Evolutionary conservation across 1,139 yeast genomes (phyloP).

Genomic region (Diutina neorugosa): DNA sequence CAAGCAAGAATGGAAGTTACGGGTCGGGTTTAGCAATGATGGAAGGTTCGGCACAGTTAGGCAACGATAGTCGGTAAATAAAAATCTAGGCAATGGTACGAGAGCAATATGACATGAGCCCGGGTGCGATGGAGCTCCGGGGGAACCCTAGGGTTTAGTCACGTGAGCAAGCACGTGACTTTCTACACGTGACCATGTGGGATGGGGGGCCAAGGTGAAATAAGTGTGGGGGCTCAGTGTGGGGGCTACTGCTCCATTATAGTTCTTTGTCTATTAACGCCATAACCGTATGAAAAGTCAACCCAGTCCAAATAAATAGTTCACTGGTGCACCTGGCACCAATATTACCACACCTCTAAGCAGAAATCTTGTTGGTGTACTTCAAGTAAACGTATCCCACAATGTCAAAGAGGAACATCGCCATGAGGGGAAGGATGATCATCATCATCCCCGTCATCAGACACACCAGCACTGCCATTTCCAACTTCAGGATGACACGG

Average conservation of each 20-base stretch:
- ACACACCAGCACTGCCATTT: not conserved
- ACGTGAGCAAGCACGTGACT: not conserved
- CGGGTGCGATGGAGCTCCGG: too few relatives aligned
- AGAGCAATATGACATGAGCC: too few relatives aligned
- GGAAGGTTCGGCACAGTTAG: too few relatives aligned
- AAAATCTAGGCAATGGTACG: too few relatives aligned
- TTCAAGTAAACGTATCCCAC: constrained; percentile 1
- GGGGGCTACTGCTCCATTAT: not conserved
- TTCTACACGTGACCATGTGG: not conserved
- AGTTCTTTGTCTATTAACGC: not conserved
- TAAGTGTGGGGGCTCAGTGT: not conserved
- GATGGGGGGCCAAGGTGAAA: not conserved
- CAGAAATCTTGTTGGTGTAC: not conserved
- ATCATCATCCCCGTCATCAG: constrained; percentile 1
- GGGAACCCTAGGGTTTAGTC: too few relatives aligned
- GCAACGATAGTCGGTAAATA: too few relatives aligned
- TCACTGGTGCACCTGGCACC: not conserved
- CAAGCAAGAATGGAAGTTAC: too few relatives aligned
- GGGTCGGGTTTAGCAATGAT: too few relatives aligned
- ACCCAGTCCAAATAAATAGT: not conserved
- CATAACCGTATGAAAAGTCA: not conserved
- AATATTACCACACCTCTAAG: not conserved
- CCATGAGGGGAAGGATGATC: not conserved
- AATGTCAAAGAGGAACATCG: not conserved
- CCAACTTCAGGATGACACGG: not conserved